Evolutionary conservation across 352 stramenopile genomes (phyloP).

Genomic region (Globisporangium uncinulatum): DNA sequence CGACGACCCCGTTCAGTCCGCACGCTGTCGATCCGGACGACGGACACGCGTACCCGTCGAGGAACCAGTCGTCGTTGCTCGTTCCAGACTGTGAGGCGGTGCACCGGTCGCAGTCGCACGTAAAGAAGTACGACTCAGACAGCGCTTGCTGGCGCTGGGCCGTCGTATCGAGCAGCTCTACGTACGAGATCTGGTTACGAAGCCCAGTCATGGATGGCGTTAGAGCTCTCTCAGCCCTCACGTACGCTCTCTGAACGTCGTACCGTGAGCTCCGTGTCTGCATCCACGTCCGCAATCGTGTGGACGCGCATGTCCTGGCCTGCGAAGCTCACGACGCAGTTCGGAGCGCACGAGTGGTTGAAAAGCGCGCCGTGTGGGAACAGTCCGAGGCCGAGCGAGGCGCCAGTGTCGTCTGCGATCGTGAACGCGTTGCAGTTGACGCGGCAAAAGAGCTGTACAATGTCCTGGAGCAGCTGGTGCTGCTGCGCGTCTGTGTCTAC

Average conservation of each 20-base stretch:
- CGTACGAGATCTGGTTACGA: conserved; percentile 42
- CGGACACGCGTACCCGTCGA: conserved; percentile 30
- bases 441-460: conserved; percentile 54
- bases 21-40: conserved; percentile 6
- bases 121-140: conserved; percentile 63
- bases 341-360: conserved; percentile 73
- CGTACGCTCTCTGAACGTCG: not conserved
- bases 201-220: not conserved
- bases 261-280: conserved; percentile 56
- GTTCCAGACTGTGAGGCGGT: not conserved
- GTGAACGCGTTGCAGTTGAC: conserved; percentile 84
- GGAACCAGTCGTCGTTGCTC: conserved; percentile 28
- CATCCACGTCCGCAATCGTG: conserved; percentile 30
- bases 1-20: conserved; percentile 13
- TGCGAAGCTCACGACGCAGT: conserved; percentile 66
- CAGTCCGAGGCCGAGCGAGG: conserved; percentile 53
- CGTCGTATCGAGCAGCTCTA: conserved; percentile 57
- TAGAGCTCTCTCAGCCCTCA: too few species aligned
- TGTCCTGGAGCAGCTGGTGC: conserved; percentile 13
- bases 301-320: conserved; percentile 40
- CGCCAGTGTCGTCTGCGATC: conserved; percentile 40
- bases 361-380: conserved; percentile 59
- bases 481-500: conserved; percentile 8
- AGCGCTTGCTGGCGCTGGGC: conserved; percentile 26
- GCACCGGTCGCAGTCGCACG: conserved; percentile 42